A percentile compares a stretch with the other conserved stretches of the same genome.
These are phyloP conservation scores for Dactylellina parvicollis DNA, from an alignment of 2,329 filamentous ascomycete species.

Conservation along the genomic window DNA sequence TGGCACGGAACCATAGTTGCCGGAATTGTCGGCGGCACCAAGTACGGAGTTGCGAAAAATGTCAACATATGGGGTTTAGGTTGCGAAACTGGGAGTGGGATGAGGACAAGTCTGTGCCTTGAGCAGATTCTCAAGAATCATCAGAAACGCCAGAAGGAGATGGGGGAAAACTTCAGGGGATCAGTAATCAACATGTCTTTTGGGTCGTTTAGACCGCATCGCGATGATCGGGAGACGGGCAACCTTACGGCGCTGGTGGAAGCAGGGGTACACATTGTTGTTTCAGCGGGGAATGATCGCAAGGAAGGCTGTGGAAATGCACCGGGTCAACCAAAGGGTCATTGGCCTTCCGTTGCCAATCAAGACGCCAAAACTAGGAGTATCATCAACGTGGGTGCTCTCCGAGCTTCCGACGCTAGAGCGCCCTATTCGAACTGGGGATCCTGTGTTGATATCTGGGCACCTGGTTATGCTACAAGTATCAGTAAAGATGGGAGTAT, in stretches of 20 bases:
- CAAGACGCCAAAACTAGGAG: conserved; percentile 10
- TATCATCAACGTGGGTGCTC: conserved; percentile 18
- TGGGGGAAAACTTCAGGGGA: conserved; percentile 1
- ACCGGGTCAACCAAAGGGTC: background rate
- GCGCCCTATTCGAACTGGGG: conserved; percentile 23
- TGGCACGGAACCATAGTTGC: conserved; percentile 14
- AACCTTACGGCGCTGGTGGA: conserved; percentile 13
- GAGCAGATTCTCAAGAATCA: conserved; percentile 1
- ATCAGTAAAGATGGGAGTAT: background rate
- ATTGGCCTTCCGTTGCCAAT: conserved; percentile 27
- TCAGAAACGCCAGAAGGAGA: conserved; percentile 2
- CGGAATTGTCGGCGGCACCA: conserved; percentile 5
- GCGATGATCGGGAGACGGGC: background rate
- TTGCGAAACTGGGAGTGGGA: conserved; percentile 14
- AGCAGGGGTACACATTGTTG: conserved; percentile 22
- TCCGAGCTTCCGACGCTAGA: conserved; percentile 1
- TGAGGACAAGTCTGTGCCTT: conserved; percentile 20
- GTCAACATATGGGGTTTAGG: conserved; percentile 28
- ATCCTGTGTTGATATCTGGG: conserved; percentile 15
- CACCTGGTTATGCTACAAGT: conserved; percentile 11
- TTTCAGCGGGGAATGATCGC: conserved; percentile 19
- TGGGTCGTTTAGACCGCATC: conserved; percentile 10
- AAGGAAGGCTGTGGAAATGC: conserved; percentile 11
- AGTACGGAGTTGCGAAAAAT: conserved; percentile 23
- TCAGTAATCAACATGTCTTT: conserved; percentile 34